Base-by-base conservation (phyloP, 139 green algal genomes). In the Asterochloris sp. region DNA sequence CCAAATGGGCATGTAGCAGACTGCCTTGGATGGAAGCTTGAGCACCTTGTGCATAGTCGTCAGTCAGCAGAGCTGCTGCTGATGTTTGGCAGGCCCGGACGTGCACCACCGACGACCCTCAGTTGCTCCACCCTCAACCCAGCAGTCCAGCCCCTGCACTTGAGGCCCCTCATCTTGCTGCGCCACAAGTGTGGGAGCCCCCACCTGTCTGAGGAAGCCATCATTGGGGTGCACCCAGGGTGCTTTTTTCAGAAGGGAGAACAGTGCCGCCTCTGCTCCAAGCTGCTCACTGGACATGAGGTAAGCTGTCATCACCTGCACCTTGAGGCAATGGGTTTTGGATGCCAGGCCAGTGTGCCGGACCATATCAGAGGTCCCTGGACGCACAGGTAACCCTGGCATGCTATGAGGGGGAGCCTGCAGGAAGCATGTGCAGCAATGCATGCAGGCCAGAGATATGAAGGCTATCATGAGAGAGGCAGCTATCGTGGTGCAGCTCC, bases 151-250 rank as follows among this genome's bases (percentile, higher is more conserved):
- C 38, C 38, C 38, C 6, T 54, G 38, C 38, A 54, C 38, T 54
- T 54, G 4, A 54, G 38, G 6, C 38, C 38, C 4, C 38, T 54
- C 38, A 54, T 54, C 38, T 54, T 6, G 38, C 38, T 54, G 38
- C 6, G 38, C 38, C 38, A 54, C 38, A 54, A 6, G 38, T 54
- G 6, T n/a, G n/a, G n/a, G 38, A 54, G 38, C 38, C 38, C 38
- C 29, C 81, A 97, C 88, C 83, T 97, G 94, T 11, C 76, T 76
- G 64, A 90, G 54, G 79, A 96, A 97, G 66, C 93, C 93, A 24
- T 90, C 69, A 79, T 97, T 97, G 27, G 93, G 92, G 13, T 69
- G 60, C 0, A 82, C 84, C 38, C 80, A 29, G 16, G 90, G 78
- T 28, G 83, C 80, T 14, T 19, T 6, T 23, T 26, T n/a, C 26